phyloP scores from a whole-genome alignment of 139 green algal genomes.

The Zygnema cylindricum region DNA sequence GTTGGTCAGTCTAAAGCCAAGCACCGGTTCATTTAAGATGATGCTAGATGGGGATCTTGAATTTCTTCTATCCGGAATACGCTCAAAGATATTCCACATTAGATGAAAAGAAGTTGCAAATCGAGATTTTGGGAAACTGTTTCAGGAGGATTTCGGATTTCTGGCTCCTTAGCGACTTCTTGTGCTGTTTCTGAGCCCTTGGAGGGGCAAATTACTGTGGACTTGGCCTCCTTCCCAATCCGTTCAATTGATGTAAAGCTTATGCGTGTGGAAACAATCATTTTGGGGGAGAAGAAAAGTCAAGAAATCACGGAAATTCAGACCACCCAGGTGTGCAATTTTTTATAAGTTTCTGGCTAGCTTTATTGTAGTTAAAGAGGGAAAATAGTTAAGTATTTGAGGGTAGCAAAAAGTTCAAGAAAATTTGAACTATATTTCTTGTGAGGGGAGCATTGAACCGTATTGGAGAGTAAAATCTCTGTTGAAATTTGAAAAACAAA shows the following conservation, averaged over 20 bases:
- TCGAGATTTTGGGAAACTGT: neutral
- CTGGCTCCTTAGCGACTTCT: neutral
- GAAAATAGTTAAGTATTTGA: too few relatives aligned
- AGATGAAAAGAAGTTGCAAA: neutral
- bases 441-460: too few relatives aligned
- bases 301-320: constrained; percentile 34
- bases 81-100: too few relatives aligned
- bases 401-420: too few relatives aligned
- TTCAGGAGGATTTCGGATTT: constrained; percentile 34
- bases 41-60: too few relatives aligned
- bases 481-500: too few relatives aligned
- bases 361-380: too few relatives aligned
- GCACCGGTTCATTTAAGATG: too few relatives aligned
- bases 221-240: constrained; percentile 3
- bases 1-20: too few relatives aligned
- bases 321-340: constrained; percentile 45
- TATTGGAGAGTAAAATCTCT: too few relatives aligned
- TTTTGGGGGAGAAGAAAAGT: neutral
- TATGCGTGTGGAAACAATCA: constrained; percentile 10
- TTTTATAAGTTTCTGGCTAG: neutral
- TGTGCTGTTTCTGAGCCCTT: constrained; percentile 29
- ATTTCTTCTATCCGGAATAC: too few relatives aligned
- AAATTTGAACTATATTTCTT: too few relatives aligned
- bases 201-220: constrained; percentile 27
- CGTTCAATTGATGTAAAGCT: constrained; percentile 43